These are phyloP conservation scores for Syncephalastrum racemosum DNA, from an alignment of 371 early-diverging fungal species.

Conservation along the genomic window DNA sequence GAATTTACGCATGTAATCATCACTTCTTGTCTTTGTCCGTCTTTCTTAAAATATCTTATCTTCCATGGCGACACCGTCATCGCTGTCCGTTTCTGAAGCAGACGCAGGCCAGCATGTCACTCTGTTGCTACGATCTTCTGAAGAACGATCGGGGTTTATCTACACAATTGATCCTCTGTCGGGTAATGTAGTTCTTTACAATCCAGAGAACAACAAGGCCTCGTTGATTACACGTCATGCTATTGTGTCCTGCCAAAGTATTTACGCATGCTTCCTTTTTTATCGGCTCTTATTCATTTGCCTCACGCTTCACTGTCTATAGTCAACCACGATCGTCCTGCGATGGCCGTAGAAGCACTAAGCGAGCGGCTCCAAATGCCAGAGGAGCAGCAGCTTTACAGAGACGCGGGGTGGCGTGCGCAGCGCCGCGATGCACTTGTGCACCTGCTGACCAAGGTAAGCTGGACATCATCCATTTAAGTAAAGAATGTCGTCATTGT, in stretches of 20 bases:
- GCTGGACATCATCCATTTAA: conserved; percentile 2
- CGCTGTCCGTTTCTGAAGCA: too few species aligned
- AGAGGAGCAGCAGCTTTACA: background rate
- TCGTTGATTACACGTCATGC: conserved; percentile 26
- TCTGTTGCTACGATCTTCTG: too few species aligned
- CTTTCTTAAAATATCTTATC: too few species aligned
- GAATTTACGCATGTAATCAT: too few species aligned
- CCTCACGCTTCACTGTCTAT: background rate
- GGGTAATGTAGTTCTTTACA: conserved; percentile 22
- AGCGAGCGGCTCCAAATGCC: conserved; percentile 3
- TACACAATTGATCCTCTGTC: conserved; percentile 36
- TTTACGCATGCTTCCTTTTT: background rate
- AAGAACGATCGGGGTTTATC: conserved; percentile 23
- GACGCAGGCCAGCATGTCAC: too few species aligned
- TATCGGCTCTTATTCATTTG: conserved; percentile 1
- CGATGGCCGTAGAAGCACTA: too few species aligned
- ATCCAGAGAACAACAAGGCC: conserved; percentile 8
- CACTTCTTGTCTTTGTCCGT: too few species aligned
- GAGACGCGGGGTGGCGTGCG: conserved; percentile 9
- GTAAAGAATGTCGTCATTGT: conserved; percentile 3
- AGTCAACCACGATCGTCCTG: too few species aligned
- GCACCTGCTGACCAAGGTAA: conserved; percentile 21
- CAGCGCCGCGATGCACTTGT: conserved; percentile 13
- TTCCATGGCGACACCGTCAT: too few species aligned
- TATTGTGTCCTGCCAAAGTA: conserved; percentile 15